A percentile compares a stretch with the other conserved stretches of the same genome.
phyloP scores from a whole-genome alignment of 2,329 filamentous ascomycete species.

The Penicillium sp. region DNA sequence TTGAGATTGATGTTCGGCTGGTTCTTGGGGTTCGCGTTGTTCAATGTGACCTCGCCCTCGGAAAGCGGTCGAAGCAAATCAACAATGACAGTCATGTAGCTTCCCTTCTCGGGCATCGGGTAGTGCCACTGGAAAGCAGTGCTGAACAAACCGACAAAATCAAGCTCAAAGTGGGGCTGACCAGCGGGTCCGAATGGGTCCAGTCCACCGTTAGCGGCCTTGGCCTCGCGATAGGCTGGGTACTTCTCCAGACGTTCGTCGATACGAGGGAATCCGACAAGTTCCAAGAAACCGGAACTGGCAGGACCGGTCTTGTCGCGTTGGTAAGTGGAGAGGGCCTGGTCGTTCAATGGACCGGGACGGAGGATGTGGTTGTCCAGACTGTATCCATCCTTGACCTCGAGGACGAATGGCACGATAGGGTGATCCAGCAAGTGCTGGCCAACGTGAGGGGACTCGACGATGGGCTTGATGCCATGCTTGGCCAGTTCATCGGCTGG shows the following conservation, averaged over 20 bases:
- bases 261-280: slow-evolving; percentile 64
- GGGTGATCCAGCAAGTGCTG: slow-evolving; percentile 40
- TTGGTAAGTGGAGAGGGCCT: slow-evolving; percentile 38
- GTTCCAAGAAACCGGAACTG: slow-evolving; percentile 47
- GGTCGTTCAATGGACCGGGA: slow-evolving; percentile 35
- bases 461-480: slow-evolving; percentile 34
- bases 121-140: slow-evolving; percentile 55
- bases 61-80: slow-evolving; percentile 54
- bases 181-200: slow-evolving; percentile 60
- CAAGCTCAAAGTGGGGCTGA: slow-evolving; percentile 64
- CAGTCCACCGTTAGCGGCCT: slow-evolving; percentile 42
- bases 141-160: slow-evolving; percentile 63
- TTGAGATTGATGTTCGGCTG: slow-evolving; percentile 49
- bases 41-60: slow-evolving; percentile 44
- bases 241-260: slow-evolving; percentile 55
- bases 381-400: slow-evolving; percentile 44
- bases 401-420: slow-evolving; percentile 43
- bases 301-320: slow-evolving; percentile 43
- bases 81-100: slow-evolving; percentile 60
- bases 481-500: slow-evolving; percentile 31
- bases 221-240: slow-evolving; percentile 51
- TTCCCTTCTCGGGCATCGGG: slow-evolving; percentile 46
- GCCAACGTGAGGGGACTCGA: slow-evolving; percentile 28
- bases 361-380: slow-evolving; percentile 43
- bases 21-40: slow-evolving; percentile 39